Evolutionary conservation across 2,329 filamentous ascomycete species (phyloP).

Genomic region (Diaporthe longicolla): DNA sequence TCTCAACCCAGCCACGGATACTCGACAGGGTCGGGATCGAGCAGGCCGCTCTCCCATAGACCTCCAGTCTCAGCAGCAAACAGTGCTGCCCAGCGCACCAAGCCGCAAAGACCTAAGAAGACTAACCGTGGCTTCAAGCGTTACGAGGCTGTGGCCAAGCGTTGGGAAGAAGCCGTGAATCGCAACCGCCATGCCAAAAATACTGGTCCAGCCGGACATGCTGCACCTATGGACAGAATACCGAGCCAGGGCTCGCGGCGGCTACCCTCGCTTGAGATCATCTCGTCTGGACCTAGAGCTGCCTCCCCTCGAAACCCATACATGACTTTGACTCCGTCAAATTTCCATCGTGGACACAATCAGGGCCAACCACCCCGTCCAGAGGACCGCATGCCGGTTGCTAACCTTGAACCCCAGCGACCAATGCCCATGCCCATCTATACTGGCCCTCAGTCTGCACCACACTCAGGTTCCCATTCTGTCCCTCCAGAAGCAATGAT

Average conservation of each 20-base stretch:
- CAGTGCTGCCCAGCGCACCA: slow-evolving; percentile 42
- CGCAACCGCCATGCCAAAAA: slow-evolving; percentile 47
- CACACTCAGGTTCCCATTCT: slow-evolving; percentile 12
- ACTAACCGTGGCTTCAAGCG: slow-evolving; percentile 62
- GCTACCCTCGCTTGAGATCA: slow-evolving; percentile 37
- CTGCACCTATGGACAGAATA: slow-evolving; percentile 40
- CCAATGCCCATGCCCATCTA: slow-evolving; percentile 18
- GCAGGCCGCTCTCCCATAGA: background rate
- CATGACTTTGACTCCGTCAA: slow-evolving; percentile 40
- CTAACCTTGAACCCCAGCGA: slow-evolving; percentile 30
- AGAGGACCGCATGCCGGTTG: slow-evolving; percentile 18
- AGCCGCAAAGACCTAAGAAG: slow-evolving; percentile 51
- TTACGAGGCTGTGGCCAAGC: slow-evolving; percentile 55
- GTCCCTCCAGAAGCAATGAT: slow-evolving; percentile 35
- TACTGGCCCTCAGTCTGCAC: background rate
- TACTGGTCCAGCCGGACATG: slow-evolving; percentile 15
- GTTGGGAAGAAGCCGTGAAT: slow-evolving; percentile 52
- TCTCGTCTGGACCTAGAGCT: slow-evolving; percentile 38
- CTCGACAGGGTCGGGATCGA: background rate
- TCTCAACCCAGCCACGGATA: background rate
- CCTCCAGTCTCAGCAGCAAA: background rate
- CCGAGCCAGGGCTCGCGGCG: slow-evolving; percentile 42
- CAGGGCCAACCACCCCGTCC: slow-evolving; percentile 13
- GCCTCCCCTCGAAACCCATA: slow-evolving; percentile 35
- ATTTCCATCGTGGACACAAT: slow-evolving; percentile 29